Percentiles rank a stretch among this genome's conserved stretches.
These are phyloP conservation scores for Neurospora tetraspora DNA, from an alignment of 495 filamentous ascomycete genomes.

Conservation along the genomic window DNA sequence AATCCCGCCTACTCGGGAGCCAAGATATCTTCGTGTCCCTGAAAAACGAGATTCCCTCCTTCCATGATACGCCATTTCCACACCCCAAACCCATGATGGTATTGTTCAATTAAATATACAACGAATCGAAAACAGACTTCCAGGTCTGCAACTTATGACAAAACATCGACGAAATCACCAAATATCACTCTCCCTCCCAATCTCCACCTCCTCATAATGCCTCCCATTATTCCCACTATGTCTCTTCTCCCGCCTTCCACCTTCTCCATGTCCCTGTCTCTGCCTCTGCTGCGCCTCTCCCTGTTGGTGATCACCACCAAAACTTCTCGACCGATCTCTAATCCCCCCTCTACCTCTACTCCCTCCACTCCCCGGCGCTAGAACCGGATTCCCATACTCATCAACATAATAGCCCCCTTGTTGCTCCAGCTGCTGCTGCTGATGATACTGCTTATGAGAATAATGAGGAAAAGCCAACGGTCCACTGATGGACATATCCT, in stretches of 20 bases:
- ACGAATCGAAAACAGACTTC: not conserved
- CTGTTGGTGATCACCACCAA: not conserved
- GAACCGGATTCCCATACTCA: slow-evolving; percentile 1
- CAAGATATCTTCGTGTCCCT: not conserved
- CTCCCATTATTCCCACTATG: not conserved
- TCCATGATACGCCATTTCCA: not conserved
- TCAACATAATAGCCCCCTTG: not conserved
- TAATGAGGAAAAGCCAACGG: slow-evolving; percentile 16
- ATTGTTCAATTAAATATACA: not conserved
- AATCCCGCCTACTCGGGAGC: slow-evolving; percentile 5
- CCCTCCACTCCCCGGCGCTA: not conserved
- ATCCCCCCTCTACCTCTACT: not conserved
- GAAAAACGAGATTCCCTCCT: not conserved
- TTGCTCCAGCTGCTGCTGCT: not conserved
- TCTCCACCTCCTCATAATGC: slow-evolving; percentile 18
- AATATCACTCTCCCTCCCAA: slow-evolving; percentile 17
- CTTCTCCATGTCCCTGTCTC: not conserved
- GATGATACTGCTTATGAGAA: slow-evolving; percentile 1
- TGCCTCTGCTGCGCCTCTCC: not conserved
- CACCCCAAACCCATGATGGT: not conserved
- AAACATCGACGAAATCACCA: slow-evolving; percentile 9
- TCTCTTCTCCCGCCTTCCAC: not conserved
- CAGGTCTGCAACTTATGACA: not conserved
- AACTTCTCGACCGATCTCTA: not conserved
- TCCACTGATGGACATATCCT: slow-evolving; percentile 14